Conservation (phyloP, 2,329 filamentous ascomycete genomes). For the Trichophyton benhamiae region DNA sequence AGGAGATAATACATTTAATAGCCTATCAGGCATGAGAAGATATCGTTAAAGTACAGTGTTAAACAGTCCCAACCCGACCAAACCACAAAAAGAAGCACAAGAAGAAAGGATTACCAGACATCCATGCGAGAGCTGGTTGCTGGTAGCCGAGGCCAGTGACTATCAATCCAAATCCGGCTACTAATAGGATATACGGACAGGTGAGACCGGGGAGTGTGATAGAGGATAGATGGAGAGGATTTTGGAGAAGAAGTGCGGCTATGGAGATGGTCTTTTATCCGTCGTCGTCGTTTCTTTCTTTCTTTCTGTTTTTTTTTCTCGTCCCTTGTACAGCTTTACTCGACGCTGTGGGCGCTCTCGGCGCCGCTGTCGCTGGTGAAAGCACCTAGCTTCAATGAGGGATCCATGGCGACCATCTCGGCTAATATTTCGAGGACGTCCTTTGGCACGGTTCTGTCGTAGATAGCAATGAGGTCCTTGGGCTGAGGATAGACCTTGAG, state of each 20-base stretch:
- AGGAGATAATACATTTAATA: constrained; percentile 1
- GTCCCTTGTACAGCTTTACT: constrained; percentile 18
- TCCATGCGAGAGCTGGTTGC: background rate
- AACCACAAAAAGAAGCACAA: background rate
- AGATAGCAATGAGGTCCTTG: constrained; percentile 84
- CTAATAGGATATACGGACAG: background rate
- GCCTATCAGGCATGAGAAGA: background rate
- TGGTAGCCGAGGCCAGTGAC: background rate
- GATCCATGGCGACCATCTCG: constrained; percentile 94
- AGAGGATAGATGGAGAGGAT: background rate
- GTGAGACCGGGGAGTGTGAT: background rate
- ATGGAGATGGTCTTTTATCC: background rate
- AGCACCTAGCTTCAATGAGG: constrained; percentile 52
- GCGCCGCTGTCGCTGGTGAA: constrained; percentile 25
- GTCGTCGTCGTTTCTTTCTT: background rate
- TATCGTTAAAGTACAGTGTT: constrained; percentile 4
- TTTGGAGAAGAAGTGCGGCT: background rate
- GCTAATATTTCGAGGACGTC: constrained; percentile 91
- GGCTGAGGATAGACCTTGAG: constrained; percentile 97
- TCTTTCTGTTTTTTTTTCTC: no score
- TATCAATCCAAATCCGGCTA: background rate
- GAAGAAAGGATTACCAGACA: background rate
- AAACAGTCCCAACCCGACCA: background rate
- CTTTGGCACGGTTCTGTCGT: constrained; percentile 97
- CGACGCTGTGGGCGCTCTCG: constrained; percentile 22